Percentiles rank a stretch among this genome's conserved stretches.
Evolutionary conservation across 345 rosid genomes (phyloP).

Genomic region (Rhizophora mangle): DNA sequence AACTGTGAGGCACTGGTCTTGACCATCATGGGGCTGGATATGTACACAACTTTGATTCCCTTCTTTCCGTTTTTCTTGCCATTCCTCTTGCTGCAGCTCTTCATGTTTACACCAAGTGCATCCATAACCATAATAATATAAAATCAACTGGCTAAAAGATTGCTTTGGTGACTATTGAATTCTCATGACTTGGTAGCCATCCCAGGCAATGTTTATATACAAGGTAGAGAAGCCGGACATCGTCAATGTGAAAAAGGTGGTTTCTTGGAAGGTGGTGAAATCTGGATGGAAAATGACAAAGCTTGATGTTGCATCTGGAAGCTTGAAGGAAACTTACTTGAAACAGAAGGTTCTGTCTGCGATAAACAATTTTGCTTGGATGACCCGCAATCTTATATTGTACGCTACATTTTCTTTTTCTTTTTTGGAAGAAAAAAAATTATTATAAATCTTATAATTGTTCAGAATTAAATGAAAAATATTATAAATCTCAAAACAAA

Average conservation of each 20-base stretch:
- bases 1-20: conserved; percentile 63
- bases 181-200: background rate
- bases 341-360: conserved; percentile 15
- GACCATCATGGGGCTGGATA: conserved; percentile 80
- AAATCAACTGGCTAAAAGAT: no score
- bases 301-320: conserved; percentile 9
- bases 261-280: conserved; percentile 38
- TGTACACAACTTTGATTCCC: conserved; percentile 69
- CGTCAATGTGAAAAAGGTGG: background rate
- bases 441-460: no score
- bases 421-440: no score
- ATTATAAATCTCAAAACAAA: no score
- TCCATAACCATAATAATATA: conserved; percentile 17
- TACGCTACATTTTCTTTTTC: no score
- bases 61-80: conserved; percentile 22
- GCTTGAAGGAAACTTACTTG: conserved; percentile 7
- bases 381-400: conserved; percentile 32
- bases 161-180: no score
- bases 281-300: background rate
- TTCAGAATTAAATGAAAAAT: no score
- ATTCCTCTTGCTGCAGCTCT: conserved; percentile 10
- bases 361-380: conserved; percentile 3
- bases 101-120: conserved; percentile 23
- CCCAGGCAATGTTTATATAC: background rate
- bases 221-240: background rate